These are phyloP conservation scores for Xylaria sp. DNA, from an alignment of 2,329 filamentous ascomycete species.

Conservation along the genomic window DNA sequence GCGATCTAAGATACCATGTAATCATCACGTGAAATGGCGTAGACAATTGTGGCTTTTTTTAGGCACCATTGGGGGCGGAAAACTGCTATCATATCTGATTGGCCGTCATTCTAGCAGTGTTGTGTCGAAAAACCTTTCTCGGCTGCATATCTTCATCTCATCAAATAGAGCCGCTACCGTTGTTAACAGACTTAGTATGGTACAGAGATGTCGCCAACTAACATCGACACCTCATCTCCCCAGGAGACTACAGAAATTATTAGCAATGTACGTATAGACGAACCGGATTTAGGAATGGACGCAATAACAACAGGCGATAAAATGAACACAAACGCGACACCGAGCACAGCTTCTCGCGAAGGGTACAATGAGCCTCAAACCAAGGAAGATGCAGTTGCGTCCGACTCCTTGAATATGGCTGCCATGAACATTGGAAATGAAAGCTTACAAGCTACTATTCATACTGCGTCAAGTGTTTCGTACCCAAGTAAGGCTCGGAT, in stretches of 20 bases:
- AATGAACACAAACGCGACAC: neutral
- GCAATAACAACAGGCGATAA: neutral
- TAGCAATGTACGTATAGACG: neutral
- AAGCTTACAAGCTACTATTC: accelerated
- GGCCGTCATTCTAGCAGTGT: too few relatives aligned
- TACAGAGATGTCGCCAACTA: neutral
- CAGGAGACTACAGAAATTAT: neutral
- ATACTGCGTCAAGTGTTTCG: accelerated
- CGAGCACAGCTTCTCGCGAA: neutral
- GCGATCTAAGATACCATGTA: neutral
- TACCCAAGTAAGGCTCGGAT: accelerated
- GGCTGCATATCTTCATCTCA: neutral
- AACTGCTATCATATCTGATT: neutral
- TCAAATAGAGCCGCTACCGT: neutral
- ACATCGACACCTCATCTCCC: neutral
- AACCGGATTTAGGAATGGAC: neutral
- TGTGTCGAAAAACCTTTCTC: neutral
- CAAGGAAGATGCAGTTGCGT: neutral
- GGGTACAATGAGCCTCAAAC: neutral
- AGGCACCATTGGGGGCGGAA: constrained; percentile 4
- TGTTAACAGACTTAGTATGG: neutral
- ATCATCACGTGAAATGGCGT: neutral
- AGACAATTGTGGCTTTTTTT: neutral
- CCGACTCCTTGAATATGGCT: neutral
- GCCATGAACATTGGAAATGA: neutral